Evolutionary conservation across 768 basidiomycete genomes (phyloP).

Genomic region (Amanita exitialis): DNA sequence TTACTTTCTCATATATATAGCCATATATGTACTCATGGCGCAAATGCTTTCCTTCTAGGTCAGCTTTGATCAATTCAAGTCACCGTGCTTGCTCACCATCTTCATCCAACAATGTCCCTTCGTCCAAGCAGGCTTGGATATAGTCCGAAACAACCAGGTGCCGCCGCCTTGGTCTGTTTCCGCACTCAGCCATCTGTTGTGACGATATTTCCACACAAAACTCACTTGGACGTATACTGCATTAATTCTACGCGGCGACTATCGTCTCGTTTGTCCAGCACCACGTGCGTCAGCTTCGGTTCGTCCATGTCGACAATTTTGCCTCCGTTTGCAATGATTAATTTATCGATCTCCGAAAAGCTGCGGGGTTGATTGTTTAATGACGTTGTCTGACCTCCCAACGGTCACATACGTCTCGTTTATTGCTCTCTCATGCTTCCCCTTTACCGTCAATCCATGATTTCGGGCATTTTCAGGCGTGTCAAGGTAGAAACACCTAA

Average conservation of each 20-base stretch:
- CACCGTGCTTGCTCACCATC: conserved; percentile 45
- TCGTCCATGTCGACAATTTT: conserved; percentile 58
- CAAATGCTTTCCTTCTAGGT: conserved; percentile 14
- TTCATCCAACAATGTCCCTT: conserved; percentile 75
- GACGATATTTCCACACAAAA: conserved; percentile 5
- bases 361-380: conserved; percentile 24
- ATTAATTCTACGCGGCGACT: conserved; percentile 64
- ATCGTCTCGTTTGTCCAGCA: conserved; percentile 76
- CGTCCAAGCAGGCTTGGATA: conserved; percentile 72
- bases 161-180: conserved; percentile 67
- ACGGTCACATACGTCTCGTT: conserved; percentile 31
- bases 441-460: conserved; percentile 50
- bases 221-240: conserved; percentile 62
- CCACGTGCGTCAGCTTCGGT: conserved; percentile 76
- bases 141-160: conserved; percentile 73
- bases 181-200: conserved; percentile 9
- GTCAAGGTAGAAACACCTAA: conserved; percentile 85
- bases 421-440: conserved; percentile 43
- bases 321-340: conserved; percentile 66
- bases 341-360: conserved; percentile 36
- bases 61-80: not conserved
- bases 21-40: conserved; percentile 9
- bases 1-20: not conserved
- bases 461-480: conserved; percentile 60
- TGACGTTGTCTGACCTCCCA: not conserved